Percentiles rank a stretch among this genome's conserved stretches.
Evolutionary conservation across 202 grass and related monocot genomes (phyloP).

Genomic region (Carex sylvatica): DNA sequence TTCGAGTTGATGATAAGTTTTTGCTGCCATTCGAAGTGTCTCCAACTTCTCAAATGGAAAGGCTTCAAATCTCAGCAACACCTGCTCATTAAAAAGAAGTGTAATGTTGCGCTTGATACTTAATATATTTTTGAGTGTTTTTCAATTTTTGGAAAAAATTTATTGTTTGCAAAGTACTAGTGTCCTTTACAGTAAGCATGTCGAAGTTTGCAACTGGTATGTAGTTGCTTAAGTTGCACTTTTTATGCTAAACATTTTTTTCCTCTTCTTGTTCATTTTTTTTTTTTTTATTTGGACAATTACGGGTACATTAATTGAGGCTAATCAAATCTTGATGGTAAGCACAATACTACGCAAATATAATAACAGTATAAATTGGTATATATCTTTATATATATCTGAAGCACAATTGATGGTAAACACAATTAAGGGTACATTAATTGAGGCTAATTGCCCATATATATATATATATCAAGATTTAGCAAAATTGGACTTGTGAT

Average conservation of each 20-base stretch:
- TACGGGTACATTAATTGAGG: neutral
- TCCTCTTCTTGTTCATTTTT: neutral
- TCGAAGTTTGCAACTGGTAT: neutral
- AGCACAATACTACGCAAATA: no score
- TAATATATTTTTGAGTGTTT: neutral
- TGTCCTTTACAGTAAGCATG: neutral
- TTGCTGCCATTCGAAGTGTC: conserved; percentile 11
- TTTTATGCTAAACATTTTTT: neutral
- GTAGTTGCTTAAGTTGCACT: neutral
- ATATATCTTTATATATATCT: no score
- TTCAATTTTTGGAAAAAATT: neutral
- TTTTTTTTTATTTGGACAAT: neutral
- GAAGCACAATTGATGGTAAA: no score
- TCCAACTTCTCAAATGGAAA: conserved; percentile 24
- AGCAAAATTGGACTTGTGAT: neutral
- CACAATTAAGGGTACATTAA: neutral
- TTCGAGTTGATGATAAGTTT: conserved; percentile 19
- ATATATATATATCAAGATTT: neutral
- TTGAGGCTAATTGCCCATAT: neutral
- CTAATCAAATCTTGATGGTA: no score
- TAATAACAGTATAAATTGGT: no score
- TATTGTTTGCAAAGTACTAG: neutral
- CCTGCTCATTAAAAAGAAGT: conserved; percentile 3
- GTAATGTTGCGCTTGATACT: neutral
- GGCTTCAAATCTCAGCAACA: conserved; percentile 13